These are phyloP conservation scores for Lagenidium giganteum DNA, from an alignment of 352 stramenopile species.

Conservation along the genomic window DNA sequence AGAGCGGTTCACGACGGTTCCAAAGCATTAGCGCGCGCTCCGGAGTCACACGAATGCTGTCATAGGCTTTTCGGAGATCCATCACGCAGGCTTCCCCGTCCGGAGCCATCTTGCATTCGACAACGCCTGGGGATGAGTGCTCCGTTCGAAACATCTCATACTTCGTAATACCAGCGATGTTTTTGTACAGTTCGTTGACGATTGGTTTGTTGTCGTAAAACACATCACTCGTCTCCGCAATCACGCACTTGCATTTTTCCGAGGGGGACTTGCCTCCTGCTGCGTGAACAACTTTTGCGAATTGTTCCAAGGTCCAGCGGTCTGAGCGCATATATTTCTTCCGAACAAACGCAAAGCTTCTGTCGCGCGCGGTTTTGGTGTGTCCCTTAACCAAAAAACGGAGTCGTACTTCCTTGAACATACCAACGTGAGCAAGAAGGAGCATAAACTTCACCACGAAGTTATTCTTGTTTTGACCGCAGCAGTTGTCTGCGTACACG, in stretches of 20 bases:
- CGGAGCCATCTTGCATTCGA: too few species aligned
- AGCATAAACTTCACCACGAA: slow-evolving; percentile 7
- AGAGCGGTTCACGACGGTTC: not conserved
- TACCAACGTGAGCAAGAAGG: slow-evolving; percentile 1
- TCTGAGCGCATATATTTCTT: not conserved
- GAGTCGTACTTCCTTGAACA: not conserved
- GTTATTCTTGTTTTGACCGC: slow-evolving; percentile 14
- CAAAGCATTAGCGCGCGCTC: not conserved
- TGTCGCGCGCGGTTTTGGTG: slow-evolving; percentile 10
- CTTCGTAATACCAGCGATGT: not conserved
- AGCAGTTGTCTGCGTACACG: slow-evolving; percentile 11
- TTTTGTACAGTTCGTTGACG: slow-evolving; percentile 4
- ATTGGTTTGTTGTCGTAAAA: not conserved
- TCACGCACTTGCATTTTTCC: too few species aligned
- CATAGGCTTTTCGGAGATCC: not conserved
- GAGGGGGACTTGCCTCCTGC: too few species aligned
- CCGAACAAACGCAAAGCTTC: slow-evolving; percentile 3
- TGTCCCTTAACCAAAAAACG: slow-evolving; percentile 9
- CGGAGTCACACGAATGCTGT: not conserved
- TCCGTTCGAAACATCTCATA: slow-evolving; percentile 1
- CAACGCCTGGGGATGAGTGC: too few species aligned
- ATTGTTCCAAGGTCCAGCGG: slow-evolving; percentile 3
- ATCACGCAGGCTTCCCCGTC: too few species aligned
- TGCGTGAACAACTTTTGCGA: too few species aligned
- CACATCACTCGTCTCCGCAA: not conserved